Evolutionary conservation across 345 rosid genomes (phyloP).

Genomic region (Odontarrhena argentea): DNA sequence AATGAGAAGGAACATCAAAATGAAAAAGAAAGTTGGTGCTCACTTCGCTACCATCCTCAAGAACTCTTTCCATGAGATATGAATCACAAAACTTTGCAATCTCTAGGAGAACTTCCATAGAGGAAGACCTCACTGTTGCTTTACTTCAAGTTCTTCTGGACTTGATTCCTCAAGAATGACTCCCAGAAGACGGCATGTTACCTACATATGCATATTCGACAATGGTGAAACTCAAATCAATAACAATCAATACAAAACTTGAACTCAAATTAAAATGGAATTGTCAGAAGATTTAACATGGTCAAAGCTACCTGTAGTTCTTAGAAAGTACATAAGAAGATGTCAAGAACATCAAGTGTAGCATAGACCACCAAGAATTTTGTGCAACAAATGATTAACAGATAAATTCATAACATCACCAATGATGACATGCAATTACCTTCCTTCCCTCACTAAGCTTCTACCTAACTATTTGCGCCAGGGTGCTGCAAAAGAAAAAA

Average conservation of each 20-base stretch:
- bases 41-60: conserved; percentile 90
- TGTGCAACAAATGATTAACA: not conserved
- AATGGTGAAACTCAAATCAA: conserved; percentile 5
- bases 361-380: not conserved
- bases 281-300: not conserved
- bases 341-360: not conserved
- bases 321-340: not conserved
- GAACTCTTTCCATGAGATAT: conserved; percentile 99
- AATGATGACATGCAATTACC: conserved; percentile 44
- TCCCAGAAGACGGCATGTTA: conserved; percentile 91
- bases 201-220: conserved; percentile 47
- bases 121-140: conserved; percentile 88
- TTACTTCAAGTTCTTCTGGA: conserved; percentile 90
- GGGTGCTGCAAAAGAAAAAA: conserved; percentile 54
- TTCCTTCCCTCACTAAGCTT: conserved; percentile 90
- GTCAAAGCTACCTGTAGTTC: not conserved
- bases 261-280: not conserved
- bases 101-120: conserved; percentile 90
- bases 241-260: not conserved
- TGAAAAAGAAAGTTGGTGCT: conserved; percentile 32
- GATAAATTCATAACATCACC: conserved; percentile 11
- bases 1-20: not conserved
- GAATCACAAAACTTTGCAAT: conserved; percentile 88
- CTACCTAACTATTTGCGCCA: conserved; percentile 85
- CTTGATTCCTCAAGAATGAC: conserved; percentile 85